Evolutionary conservation across 1,284 basidiomycete genomes (phyloP).

Genomic region (Ceratobasidium sp.): DNA sequence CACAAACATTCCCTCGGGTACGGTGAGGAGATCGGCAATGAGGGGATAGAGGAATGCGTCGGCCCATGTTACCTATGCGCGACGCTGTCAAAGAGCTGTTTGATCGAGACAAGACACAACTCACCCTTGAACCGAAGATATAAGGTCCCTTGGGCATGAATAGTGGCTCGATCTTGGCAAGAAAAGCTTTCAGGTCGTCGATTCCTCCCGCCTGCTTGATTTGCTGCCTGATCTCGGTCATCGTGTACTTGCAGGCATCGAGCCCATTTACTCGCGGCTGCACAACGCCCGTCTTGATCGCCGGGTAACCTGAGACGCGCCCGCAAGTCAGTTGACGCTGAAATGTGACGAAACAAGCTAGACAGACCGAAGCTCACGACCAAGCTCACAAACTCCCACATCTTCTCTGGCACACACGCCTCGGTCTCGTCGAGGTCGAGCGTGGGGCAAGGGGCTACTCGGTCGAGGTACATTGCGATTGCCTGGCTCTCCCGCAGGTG

Average conservation of each 20-base stretch:
- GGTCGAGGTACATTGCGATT: slow-evolving; percentile 42
- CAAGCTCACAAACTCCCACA: slow-evolving; percentile 44
- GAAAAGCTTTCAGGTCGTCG: slow-evolving; percentile 38
- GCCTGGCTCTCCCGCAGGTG: slow-evolving; percentile 40
- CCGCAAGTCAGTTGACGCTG: slow-evolving; percentile 19
- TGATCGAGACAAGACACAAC: neutral
- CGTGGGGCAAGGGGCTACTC: slow-evolving; percentile 31
- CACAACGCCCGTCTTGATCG: slow-evolving; percentile 40
- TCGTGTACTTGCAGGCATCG: slow-evolving; percentile 40
- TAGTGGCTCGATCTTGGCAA: slow-evolving; percentile 38
- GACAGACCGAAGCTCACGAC: slow-evolving; percentile 38
- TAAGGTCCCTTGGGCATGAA: slow-evolving; percentile 39
- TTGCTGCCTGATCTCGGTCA: slow-evolving; percentile 40
- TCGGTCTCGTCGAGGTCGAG: slow-evolving; percentile 39
- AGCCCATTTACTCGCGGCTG: slow-evolving; percentile 37
- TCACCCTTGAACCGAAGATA: slow-evolving; percentile 37
- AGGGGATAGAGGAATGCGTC: slow-evolving; percentile 43
- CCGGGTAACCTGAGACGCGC: slow-evolving; percentile 41
- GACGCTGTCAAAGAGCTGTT: neutral
- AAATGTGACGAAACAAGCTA: neutral
- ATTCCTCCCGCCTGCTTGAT: slow-evolving; percentile 42
- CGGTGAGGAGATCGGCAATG: slow-evolving; percentile 36
- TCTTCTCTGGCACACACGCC: slow-evolving; percentile 38
- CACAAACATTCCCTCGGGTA: slow-evolving; percentile 42
- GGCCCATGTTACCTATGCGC: slow-evolving; percentile 41